Evolutionary conservation across 139 green algal genomes (phyloP), one percentile per base, ranked within the genome.

Genomic region (Chlorella sp.): DNA sequence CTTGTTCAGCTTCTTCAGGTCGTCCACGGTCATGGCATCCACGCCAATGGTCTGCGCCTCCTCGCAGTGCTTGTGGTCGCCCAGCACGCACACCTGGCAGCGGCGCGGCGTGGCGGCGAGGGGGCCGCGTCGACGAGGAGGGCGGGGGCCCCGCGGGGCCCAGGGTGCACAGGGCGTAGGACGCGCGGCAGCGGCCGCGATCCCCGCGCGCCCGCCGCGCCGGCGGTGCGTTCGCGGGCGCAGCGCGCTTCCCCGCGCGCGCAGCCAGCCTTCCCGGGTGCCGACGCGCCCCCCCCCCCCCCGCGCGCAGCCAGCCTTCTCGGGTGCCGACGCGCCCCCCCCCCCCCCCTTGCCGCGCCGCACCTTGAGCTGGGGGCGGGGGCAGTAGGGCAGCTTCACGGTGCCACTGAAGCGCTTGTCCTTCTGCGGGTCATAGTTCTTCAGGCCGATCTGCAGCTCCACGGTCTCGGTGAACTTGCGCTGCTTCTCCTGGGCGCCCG

Each of bases 401-500:
- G 93, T 93, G 82, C 96, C 96, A 82, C 88, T 96, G 96, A 99
- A 99, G 90, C 96, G 96, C 95, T 99, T 99, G 85, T 99, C 96
- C 89, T 99, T 99, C 91, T 99, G 96, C n/a, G 96, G 94, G 79
- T 99, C 96, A 81, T 99, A 99, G 90, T 98, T 99, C 93, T 99
- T 99, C 42, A 99, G 89, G 74, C 96, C 96, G 73, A 99, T 97
- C 90, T 99, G 96, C 51, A 99, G 93, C 91, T 99, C 96, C 42
- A 99, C 89, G 19, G 96, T 99, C 93, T 99, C 96, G 56, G 79
- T 90, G 90, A 99, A 99, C 83, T 99, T 99, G 60, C 96, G 86
- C 66, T 90, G 86, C 93, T 99, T 99, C 82, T 90, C 80, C 78
- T 91, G 86, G 45, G 91, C 73, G 64, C 87, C 91, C 82, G 93